phyloP scores from a whole-genome alignment of 2,329 filamentous ascomycete species.

The Ascochyta viciae-villosae region DNA sequence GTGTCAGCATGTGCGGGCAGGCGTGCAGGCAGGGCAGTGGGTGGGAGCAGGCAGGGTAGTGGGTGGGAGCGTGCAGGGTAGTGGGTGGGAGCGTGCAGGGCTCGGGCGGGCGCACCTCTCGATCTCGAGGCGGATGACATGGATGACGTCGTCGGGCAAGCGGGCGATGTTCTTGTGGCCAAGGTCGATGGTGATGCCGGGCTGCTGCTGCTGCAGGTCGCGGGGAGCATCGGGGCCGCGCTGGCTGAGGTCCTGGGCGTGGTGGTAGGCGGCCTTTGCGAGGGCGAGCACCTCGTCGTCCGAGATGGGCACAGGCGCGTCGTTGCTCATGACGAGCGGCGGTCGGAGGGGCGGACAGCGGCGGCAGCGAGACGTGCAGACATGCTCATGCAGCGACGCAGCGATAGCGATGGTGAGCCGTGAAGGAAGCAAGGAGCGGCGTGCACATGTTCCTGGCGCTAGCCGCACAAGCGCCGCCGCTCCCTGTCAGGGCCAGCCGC shows the following conservation, averaged over 20 bases:
- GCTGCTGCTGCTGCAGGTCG: slow-evolving; percentile 63
- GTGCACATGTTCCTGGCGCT: slow-evolving; percentile 7
- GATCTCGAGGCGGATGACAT: slow-evolving; percentile 75
- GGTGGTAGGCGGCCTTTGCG: slow-evolving; percentile 71
- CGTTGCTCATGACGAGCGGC: slow-evolving; percentile 48
- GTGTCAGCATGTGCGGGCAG: slow-evolving; percentile 4
- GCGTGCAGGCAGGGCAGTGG: too few relatives aligned
- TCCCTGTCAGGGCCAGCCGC: background rate
- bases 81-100: background rate
- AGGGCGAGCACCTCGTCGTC: slow-evolving; percentile 70
- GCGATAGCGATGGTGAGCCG: background rate
- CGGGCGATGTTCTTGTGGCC: slow-evolving; percentile 76
- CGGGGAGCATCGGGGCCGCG: slow-evolving; percentile 59
- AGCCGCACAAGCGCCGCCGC: background rate
- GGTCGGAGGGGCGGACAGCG: slow-evolving; percentile 14
- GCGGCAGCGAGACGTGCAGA: slow-evolving; percentile 2
- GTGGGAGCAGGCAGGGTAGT: too few relatives aligned
- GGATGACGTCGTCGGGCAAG: slow-evolving; percentile 75
- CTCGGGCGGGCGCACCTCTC: slow-evolving; percentile 63
- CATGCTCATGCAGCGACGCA: slow-evolving; percentile 10
- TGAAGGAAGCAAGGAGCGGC: slow-evolving; percentile 1
- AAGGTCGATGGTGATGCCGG: slow-evolving; percentile 79
- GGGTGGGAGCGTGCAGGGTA: too few relatives aligned
- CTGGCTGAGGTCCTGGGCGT: slow-evolving; percentile 68
- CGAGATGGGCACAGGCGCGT: slow-evolving; percentile 57